phyloP scores from a whole-genome alignment of 2,329 filamentous ascomycete species.

The Ceratocystis cubensis region DNA sequence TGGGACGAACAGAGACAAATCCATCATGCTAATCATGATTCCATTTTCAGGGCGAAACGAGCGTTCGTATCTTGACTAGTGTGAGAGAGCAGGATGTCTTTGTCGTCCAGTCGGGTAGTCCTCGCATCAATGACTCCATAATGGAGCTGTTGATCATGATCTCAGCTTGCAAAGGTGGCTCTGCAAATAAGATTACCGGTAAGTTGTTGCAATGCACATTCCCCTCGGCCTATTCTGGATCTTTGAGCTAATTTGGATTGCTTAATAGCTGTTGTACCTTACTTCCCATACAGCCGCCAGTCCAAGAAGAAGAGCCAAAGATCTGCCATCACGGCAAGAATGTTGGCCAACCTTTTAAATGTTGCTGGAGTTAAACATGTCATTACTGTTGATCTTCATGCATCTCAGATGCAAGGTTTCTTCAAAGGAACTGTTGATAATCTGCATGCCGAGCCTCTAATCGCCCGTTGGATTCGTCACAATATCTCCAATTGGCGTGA shows the following conservation, averaged over 20 bases:
- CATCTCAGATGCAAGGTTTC: constrained; percentile 98
- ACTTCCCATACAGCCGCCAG: constrained; percentile 98
- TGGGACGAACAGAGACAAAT: constrained; percentile 1
- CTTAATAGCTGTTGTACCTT: constrained; percentile 63
- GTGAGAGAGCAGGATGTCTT: constrained; percentile 98
- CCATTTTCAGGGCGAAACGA: constrained; percentile 50
- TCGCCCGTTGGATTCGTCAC: constrained; percentile 86
- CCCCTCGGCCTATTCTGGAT: background rate
- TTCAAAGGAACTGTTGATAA: constrained; percentile 98
- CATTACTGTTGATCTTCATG: constrained; percentile 92
- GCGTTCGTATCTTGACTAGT: constrained; percentile 55
- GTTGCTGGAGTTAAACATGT: constrained; percentile 95
- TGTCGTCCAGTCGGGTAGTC: constrained; percentile 92
- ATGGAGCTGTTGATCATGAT: constrained; percentile 99
- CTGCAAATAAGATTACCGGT: constrained; percentile 94
- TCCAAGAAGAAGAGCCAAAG: constrained; percentile 98
- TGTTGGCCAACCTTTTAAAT: constrained; percentile 88
- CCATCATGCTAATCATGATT: constrained; percentile 24
- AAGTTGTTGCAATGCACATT: constrained; percentile 27
- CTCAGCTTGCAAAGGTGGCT: constrained; percentile 93
- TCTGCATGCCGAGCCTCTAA: constrained; percentile 85
- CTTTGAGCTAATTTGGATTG: constrained; percentile 16
- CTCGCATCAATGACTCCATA: constrained; percentile 94
- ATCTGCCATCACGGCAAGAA: constrained; percentile 89
- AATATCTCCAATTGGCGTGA: constrained; percentile 81